phyloP scores from a whole-genome alignment of 371 early-diverging fungal species.

The Syncephalis plumigaleata region DNA sequence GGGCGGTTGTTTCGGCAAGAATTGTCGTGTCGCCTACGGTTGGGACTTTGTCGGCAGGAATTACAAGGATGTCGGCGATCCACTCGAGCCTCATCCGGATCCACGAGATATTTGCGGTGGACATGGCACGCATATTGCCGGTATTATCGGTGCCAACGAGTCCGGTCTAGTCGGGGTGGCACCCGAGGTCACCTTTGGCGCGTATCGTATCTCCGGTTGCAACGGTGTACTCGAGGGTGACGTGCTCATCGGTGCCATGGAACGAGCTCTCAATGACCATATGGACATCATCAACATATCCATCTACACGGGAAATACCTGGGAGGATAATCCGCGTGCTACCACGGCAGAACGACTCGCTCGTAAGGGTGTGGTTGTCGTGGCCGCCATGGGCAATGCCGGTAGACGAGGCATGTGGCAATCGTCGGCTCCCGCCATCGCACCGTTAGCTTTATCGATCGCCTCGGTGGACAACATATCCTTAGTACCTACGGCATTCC shows the following conservation, averaged over 20 bases:
- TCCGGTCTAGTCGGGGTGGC: slow-evolving; percentile 30
- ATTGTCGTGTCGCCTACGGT: slow-evolving; percentile 18
- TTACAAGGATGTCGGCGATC: slow-evolving; percentile 2
- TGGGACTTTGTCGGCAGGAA: slow-evolving; percentile 21
- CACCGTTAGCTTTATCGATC: slow-evolving; percentile 35
- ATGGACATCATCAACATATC: slow-evolving; percentile 42
- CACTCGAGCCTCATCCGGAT: slow-evolving; percentile 20
- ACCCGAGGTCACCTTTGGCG: slow-evolving; percentile 34
- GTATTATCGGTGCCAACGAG: slow-evolving; percentile 29
- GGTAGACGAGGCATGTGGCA: slow-evolving; percentile 41
- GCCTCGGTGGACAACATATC: slow-evolving; percentile 45
- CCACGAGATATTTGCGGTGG: slow-evolving; percentile 25
- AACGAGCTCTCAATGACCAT: slow-evolving; percentile 29
- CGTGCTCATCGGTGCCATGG: slow-evolving; percentile 36
- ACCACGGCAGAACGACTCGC: not conserved
- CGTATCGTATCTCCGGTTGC: slow-evolving; percentile 45
- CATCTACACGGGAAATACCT: slow-evolving; percentile 19
- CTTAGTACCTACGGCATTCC: slow-evolving; percentile 14
- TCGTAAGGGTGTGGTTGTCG: slow-evolving; percentile 5
- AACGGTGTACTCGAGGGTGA: slow-evolving; percentile 26
- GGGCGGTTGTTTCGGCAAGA: slow-evolving; percentile 23
- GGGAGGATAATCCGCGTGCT: not conserved
- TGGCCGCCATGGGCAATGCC: slow-evolving; percentile 41
- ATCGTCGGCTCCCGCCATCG: slow-evolving; percentile 40
- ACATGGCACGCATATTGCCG: slow-evolving; percentile 42